Evolutionary conservation across 768 basidiomycete species (phyloP).

Genomic region (Stropharia rugosoannulata): DNA sequence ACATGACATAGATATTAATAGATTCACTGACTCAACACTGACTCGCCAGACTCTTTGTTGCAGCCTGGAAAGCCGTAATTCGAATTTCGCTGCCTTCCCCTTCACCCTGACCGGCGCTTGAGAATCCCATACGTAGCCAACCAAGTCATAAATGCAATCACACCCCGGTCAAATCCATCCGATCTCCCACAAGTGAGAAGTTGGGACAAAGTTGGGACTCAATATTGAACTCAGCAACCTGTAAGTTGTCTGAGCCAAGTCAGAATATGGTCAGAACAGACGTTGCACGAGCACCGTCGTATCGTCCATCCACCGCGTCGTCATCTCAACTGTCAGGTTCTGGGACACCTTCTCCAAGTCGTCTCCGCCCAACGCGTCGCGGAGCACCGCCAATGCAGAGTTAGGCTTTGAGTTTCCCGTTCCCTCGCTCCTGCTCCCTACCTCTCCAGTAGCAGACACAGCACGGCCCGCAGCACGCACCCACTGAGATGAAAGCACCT

Average conservation of each 20-base stretch:
- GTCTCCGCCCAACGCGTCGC: conserved; percentile 43
- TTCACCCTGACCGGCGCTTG: too few species aligned
- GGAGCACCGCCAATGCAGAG: conserved; percentile 40
- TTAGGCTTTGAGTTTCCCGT: conserved; percentile 18
- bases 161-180: too few species aligned
- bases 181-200: too few species aligned
- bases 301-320: conserved; percentile 56
- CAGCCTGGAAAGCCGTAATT: too few species aligned
- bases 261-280: conserved; percentile 17
- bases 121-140: too few species aligned
- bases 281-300: conserved; percentile 47
- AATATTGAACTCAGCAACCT: too few species aligned
- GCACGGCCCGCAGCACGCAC: conserved; percentile 27
- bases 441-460: not conserved
- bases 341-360: conserved; percentile 40
- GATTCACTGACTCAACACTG: too few species aligned
- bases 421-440: conserved; percentile 9
- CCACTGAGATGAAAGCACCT: conserved; percentile 33
- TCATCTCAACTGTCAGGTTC: conserved; percentile 48
- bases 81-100: too few species aligned
- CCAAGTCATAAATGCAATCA: too few species aligned
- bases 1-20: conserved; percentile 11
- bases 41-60: too few species aligned
- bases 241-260: not conserved
- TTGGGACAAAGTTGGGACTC: too few species aligned